phyloP scores from a whole-genome alignment of 495 filamentous ascomycete species.

The Hapsidospora chrysogenum region DNA sequence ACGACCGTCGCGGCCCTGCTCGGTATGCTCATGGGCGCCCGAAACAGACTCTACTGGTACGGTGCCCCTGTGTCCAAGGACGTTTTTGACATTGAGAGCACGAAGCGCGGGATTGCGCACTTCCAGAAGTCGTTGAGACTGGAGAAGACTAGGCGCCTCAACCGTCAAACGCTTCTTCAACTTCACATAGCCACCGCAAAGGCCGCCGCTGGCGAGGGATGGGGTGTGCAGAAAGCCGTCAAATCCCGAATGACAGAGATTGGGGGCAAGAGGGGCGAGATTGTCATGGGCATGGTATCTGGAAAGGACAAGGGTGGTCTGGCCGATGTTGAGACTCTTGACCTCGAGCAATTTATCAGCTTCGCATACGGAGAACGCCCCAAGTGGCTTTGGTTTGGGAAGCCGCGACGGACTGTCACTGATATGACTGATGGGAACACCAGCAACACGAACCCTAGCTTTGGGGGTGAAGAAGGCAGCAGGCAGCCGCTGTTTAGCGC shows the following conservation, averaged over 20 bases:
- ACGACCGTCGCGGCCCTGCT: slow-evolving; percentile 82
- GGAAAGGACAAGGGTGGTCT: slow-evolving; percentile 75
- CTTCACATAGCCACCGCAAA: slow-evolving; percentile 75
- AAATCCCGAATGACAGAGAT: slow-evolving; percentile 92
- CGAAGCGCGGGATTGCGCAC: slow-evolving; percentile 65
- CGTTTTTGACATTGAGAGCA: slow-evolving; percentile 67
- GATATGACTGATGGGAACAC: slow-evolving; percentile 35
- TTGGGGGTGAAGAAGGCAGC: slow-evolving; percentile 40
- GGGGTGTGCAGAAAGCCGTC: slow-evolving; percentile 71
- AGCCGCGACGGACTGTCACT: slow-evolving; percentile 39
- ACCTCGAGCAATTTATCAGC: slow-evolving; percentile 68
- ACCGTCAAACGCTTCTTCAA: slow-evolving; percentile 65
- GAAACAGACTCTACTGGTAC: slow-evolving; percentile 65
- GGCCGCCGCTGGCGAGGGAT: slow-evolving; percentile 62
- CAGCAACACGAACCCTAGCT: slow-evolving; percentile 21
- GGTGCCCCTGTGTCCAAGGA: slow-evolving; percentile 82
- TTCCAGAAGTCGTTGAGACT: slow-evolving; percentile 87
- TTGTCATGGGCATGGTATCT: slow-evolving; percentile 88
- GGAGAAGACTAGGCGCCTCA: slow-evolving; percentile 56
- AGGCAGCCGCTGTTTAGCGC: background rate
- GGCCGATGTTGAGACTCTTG: slow-evolving; percentile 77
- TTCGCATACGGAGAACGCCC: slow-evolving; percentile 61
- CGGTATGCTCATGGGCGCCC: slow-evolving; percentile 74
- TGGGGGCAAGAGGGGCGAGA: slow-evolving; percentile 85
- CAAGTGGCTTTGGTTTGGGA: slow-evolving; percentile 93